Conservation (phyloP, 768 basidiomycete species). For the Naganishia randhawae region DNA sequence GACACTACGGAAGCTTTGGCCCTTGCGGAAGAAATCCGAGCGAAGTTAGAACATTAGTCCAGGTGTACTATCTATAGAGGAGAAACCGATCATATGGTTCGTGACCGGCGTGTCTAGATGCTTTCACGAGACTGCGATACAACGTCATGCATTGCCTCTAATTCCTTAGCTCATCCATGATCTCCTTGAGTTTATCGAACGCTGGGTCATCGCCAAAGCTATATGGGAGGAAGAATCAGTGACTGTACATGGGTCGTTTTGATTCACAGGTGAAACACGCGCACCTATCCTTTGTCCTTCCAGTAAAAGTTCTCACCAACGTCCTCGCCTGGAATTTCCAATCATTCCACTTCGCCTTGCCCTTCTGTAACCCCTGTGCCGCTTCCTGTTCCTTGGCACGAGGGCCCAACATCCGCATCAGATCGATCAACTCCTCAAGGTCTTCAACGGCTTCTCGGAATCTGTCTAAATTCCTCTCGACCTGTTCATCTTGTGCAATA, state of each 20-base stretch:
- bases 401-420: conserved; percentile 78
- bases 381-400: conserved; percentile 38
- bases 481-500: conserved; percentile 59
- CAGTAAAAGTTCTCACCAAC: conserved; percentile 82
- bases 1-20: conserved; percentile 16
- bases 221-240: conserved; percentile 20
- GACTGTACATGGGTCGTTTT: neutral
- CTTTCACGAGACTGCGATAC: neutral
- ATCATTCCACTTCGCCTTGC: conserved; percentile 55
- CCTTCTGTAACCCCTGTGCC: conserved; percentile 34
- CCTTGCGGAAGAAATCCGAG: neutral
- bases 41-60: neutral
- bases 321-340: conserved; percentile 87
- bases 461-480: conserved; percentile 61
- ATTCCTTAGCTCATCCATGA: conserved; percentile 51
- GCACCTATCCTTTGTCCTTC: conserved; percentile 65
- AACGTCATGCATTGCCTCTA: neutral
- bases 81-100: neutral
- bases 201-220: conserved; percentile 82
- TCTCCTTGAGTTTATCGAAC: conserved; percentile 65
- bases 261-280: conserved; percentile 26
- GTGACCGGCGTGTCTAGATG: neutral
- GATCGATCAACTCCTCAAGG: conserved; percentile 77
- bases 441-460: conserved; percentile 76
- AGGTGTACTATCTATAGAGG: neutral